Conservation (phyloP, 805 yeast species). For the Candida andamanensis region DNA sequence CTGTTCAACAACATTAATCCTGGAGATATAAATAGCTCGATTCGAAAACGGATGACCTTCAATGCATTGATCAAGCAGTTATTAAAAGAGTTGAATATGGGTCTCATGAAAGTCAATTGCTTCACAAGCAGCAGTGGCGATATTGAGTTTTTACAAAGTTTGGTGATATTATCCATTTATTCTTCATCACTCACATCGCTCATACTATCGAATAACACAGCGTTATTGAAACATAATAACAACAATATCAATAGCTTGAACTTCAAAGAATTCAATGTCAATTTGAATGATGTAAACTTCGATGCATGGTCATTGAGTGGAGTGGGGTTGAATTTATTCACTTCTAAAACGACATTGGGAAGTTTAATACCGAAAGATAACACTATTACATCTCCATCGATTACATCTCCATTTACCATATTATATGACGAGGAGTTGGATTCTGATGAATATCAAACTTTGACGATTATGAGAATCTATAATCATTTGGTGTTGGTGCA, state of each 20-base stretch:
- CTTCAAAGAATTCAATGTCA: constrained; percentile 7
- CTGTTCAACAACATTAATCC: constrained; percentile 23
- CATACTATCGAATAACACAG: constrained; percentile 13
- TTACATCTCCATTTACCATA: constrained; percentile 21
- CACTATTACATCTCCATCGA: constrained; percentile 1
- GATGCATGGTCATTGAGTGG: constrained; percentile 73
- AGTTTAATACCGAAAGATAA: constrained; percentile 19
- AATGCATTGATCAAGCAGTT: constrained; percentile 42
- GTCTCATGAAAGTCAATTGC: constrained; percentile 28
- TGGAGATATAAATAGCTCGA: constrained; percentile 19
- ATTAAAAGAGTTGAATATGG: constrained; percentile 43
- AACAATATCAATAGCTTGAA: background rate
- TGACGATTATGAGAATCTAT: constrained; percentile 61
- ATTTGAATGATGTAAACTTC: constrained; percentile 38
- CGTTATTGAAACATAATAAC: constrained; percentile 4
- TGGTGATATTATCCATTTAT: constrained; percentile 61
- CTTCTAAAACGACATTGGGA: constrained; percentile 48
- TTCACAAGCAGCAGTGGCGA: constrained; percentile 24
- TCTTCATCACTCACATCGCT: constrained; percentile 54
- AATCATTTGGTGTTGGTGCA: constrained; percentile 69
- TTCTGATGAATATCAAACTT: constrained; percentile 43
- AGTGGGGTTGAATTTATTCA: constrained; percentile 57
- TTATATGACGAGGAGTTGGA: constrained; percentile 27
- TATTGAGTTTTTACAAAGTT: constrained; percentile 62
- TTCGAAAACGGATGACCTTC: constrained; percentile 30